Evolutionary conservation across 1,139 yeast species (phyloP).

Genomic region (Wickerhamomyces sp.): DNA sequence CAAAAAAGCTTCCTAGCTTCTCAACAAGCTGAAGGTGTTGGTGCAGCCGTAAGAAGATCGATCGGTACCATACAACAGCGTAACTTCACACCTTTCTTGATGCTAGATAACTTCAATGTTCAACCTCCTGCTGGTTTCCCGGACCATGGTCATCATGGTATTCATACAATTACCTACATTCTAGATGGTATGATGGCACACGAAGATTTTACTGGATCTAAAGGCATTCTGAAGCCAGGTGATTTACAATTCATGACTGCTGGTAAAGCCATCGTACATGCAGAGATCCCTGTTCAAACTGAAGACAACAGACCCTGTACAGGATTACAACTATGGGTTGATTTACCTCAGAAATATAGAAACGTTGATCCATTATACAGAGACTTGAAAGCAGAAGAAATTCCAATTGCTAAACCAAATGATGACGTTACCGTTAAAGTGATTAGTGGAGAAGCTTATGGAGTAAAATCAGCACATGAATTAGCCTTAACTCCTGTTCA

Average conservation of each 20-base stretch:
- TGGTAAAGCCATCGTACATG: slow-evolving; percentile 82
- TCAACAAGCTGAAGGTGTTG: slow-evolving; percentile 84
- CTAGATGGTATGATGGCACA: slow-evolving; percentile 78
- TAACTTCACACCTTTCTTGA: slow-evolving; percentile 76
- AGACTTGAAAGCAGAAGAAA: slow-evolving; percentile 67
- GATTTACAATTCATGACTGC: slow-evolving; percentile 96
- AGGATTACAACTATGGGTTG: slow-evolving; percentile 93
- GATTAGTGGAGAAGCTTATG: slow-evolving; percentile 74
- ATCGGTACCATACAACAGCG: slow-evolving; percentile 66
- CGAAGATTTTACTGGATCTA: slow-evolving; percentile 85
- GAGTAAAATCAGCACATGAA: slow-evolving; percentile 67
- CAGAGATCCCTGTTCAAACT: slow-evolving; percentile 76
- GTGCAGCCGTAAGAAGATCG: slow-evolving; percentile 79
- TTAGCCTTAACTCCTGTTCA: slow-evolving; percentile 84
- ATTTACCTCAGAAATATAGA: slow-evolving; percentile 69
- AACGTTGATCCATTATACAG: slow-evolving; percentile 74
- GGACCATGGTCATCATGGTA: slow-evolving; percentile 91
- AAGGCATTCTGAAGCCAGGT: slow-evolving; percentile 76
- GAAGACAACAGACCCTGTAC: slow-evolving; percentile 52
- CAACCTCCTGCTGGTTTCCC: slow-evolving; percentile 77
- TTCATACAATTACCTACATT: slow-evolving; percentile 79
- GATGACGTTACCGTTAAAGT: slow-evolving; percentile 68
- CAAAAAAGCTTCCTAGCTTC: slow-evolving; percentile 57
- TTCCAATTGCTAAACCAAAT: slow-evolving; percentile 64
- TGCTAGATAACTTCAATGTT: slow-evolving; percentile 76